Base-by-base conservation (phyloP, 495 filamentous ascomycete genomes). In the Staphylotrichum tortipilum region DNA sequence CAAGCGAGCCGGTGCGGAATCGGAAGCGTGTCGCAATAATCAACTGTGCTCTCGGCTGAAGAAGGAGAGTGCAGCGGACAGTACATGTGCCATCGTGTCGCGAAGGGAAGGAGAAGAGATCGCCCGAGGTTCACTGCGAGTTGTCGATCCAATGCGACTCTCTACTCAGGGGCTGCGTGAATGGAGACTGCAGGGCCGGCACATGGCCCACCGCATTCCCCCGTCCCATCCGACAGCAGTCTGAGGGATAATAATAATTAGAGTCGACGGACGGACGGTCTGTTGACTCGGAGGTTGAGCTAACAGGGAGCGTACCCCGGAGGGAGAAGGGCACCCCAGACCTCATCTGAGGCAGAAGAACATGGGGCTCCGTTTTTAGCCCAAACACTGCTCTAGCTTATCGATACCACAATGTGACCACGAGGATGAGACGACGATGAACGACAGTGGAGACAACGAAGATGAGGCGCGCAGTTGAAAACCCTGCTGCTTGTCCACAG, bases 101-200 rank as follows among this genome's bases (percentile, higher is more conserved):
- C 10, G 26, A 28, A 31, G 9, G 24, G 35, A 21, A 48, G 33
- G 31, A 26, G 17, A 29, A 33, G 45, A 43, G 49, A 45, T 45
- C 41, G 26, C 17, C 38, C 39, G 30, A 34, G n/a, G 21, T 29
- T 3, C 26, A 7, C 41, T 30, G 34, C 18, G 8, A 34, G 39
- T 31, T 34, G 49, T 51, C 40, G 49, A 51, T 51, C 41, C n/a
- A 12, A 51, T 49, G 52, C 41, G 37, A 44, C 39, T 44, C 44
- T 34, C 26, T 28, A 5, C 10, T 39, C 37, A 49, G 44, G 51
- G 38, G 38, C 19, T 30, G n/a, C n/a, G n/a, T n/a, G 36, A 31
- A 26, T 4, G 37, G 37, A 15, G 36, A 22, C 6, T 12, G 24
- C 24, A 19, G 35, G 46, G 35, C 36, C 35, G 23, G 22, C 17